These are phyloP conservation scores for Metschnikowia orientalis DNA, from an alignment of 805 yeast species.

Conservation along the genomic window DNA sequence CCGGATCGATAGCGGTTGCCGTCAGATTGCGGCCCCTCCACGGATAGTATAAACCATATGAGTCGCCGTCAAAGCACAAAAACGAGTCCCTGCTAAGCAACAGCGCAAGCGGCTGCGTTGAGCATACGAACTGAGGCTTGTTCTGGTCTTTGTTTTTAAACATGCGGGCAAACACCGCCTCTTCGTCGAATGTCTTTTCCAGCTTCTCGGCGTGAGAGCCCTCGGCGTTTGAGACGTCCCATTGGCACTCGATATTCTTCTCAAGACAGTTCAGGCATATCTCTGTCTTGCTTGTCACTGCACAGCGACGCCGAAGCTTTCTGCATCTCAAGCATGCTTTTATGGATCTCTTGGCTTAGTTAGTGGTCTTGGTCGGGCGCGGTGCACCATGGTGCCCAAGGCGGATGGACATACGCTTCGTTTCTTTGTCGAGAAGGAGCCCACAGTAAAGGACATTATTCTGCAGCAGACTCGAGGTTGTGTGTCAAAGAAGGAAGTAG, in stretches of 20 bases:
- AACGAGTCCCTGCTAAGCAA: slow-evolving; percentile 4
- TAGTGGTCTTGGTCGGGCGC: background rate
- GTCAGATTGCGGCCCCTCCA: slow-evolving; percentile 2
- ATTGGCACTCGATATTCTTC: slow-evolving; percentile 1
- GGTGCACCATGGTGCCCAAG: no score
- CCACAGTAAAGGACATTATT: slow-evolving; percentile 2
- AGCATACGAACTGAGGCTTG: slow-evolving; percentile 5
- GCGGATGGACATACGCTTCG: background rate
- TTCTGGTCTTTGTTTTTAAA: slow-evolving; percentile 3
- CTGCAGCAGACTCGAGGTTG: background rate
- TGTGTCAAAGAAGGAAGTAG: slow-evolving; percentile 4
- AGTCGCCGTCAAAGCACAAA: slow-evolving; percentile 4
- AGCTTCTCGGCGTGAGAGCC: no score
- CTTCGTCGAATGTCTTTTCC: background rate
- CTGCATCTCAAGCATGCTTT: slow-evolving; percentile 3
- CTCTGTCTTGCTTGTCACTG: background rate
- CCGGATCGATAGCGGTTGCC: slow-evolving; percentile 1
- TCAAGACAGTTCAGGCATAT: slow-evolving; percentile 1
- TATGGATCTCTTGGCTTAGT: slow-evolving; percentile 3
- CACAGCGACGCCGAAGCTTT: slow-evolving; percentile 4
- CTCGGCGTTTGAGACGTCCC: background rate
- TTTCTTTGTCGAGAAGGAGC: slow-evolving; percentile 2
- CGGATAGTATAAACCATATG: slow-evolving; percentile 3
- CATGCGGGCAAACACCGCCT: slow-evolving; percentile 2
- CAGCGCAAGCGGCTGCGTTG: slow-evolving; percentile 5